Percentiles rank a stretch among this genome's conserved stretches.
Evolutionary conservation across 169 alveolate genomes (phyloP).

Genomic region (Besnoitia besnoiti): DNA sequence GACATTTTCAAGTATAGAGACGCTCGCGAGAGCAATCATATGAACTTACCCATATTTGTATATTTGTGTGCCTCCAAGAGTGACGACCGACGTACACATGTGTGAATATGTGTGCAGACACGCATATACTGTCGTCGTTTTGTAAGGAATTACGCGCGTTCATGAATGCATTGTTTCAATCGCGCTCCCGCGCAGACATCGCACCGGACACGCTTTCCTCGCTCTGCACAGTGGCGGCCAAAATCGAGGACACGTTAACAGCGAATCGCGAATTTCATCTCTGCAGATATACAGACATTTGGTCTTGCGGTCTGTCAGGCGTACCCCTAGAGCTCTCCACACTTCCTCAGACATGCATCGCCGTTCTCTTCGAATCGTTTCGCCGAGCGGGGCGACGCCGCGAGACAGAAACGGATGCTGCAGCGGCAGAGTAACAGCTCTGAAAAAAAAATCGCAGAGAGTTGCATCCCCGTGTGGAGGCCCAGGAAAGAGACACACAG

Average conservation of each 20-base stretch:
- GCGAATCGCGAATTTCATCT: too few relatives aligned
- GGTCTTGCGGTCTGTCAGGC: not conserved
- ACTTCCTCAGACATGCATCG: not conserved
- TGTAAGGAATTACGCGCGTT: not conserved
- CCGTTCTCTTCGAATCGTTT: not conserved
- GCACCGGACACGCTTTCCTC: too few relatives aligned
- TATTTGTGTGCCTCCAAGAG: too few relatives aligned
- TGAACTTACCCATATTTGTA: too few relatives aligned
- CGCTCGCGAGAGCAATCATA: too few relatives aligned
- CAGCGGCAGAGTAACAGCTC: conserved; percentile 10
- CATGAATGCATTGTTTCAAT: not conserved
- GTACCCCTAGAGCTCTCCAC: conserved; percentile 24
- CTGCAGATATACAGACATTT: not conserved
- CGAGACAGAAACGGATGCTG: conserved; percentile 24
- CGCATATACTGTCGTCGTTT: not conserved
- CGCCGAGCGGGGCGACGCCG: not conserved
- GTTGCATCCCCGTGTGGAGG: too few relatives aligned
- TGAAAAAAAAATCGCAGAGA: not conserved
- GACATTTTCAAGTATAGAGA: too few relatives aligned
- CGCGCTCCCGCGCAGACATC: too few relatives aligned
- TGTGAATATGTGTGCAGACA: not conserved
- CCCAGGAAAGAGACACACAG: too few relatives aligned
- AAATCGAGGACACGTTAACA: too few relatives aligned
- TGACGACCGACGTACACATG: too few relatives aligned
- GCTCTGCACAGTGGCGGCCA: too few relatives aligned